Conservation (phyloP, 2,329 filamentous ascomycete genomes). For the Colletotrichum musae region DNA sequence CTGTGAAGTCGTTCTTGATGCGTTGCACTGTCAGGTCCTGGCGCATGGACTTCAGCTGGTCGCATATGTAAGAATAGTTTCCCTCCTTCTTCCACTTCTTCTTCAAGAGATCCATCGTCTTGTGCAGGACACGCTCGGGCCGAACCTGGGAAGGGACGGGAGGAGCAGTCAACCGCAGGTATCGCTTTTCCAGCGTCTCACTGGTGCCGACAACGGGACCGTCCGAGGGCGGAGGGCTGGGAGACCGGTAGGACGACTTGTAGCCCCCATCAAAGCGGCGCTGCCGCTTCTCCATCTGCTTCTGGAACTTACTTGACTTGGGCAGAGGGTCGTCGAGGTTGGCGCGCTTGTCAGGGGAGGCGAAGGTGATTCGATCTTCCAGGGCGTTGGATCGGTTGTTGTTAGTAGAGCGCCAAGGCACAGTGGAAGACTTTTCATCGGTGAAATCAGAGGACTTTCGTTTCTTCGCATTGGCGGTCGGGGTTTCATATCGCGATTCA, state of each 20-base stretch:
- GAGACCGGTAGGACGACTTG: conserved; percentile 68
- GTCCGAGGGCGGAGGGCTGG: conserved; percentile 69
- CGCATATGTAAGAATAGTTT: conserved; percentile 98
- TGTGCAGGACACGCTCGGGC: conserved; percentile 82
- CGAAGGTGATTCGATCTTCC: conserved; percentile 82
- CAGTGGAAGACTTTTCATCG: conserved; percentile 66
- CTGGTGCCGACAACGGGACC: conserved; percentile 90
- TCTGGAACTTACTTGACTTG: conserved; percentile 88
- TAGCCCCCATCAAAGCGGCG: conserved; percentile 85
- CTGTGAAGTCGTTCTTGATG: conserved; percentile 96
- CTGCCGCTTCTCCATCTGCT: conserved; percentile 88
- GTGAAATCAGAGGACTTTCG: conserved; percentile 82
- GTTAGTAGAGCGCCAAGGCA: conserved; percentile 84
- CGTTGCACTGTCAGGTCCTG: conserved; percentile 98
- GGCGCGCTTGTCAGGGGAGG: conserved; percentile 63
- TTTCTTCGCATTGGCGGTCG: conserved; percentile 73
- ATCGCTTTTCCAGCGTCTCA: conserved; percentile 89
- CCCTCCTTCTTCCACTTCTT: conserved; percentile 94
- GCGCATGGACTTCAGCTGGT: conserved; percentile 98
- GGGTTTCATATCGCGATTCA: conserved; percentile 43
- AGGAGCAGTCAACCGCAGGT: conserved; percentile 91
- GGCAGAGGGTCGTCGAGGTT: conserved; percentile 58
- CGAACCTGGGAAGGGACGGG: conserved; percentile 92
- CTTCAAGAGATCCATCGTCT: conserved; percentile 90
- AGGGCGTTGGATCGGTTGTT: conserved; percentile 61